These are phyloP conservation scores for Colletotrichum cereale DNA, from an alignment of 2,329 filamentous ascomycete species.

Conservation along the genomic window DNA sequence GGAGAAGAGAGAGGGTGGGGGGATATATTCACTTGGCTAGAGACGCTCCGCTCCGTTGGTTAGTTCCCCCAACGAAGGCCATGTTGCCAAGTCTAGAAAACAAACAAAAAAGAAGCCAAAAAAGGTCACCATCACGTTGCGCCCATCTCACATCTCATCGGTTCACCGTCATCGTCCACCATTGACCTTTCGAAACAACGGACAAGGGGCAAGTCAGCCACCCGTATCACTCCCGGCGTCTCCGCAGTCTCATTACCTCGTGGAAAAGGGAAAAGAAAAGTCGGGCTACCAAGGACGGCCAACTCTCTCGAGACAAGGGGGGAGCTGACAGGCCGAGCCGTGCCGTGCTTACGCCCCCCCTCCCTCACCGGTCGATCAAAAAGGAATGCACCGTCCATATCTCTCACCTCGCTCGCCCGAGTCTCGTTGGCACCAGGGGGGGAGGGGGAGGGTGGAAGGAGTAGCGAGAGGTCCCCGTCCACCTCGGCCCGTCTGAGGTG, in stretches of 20 bases:
- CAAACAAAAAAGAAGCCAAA: too few species aligned
- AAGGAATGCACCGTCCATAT: constrained; percentile 23
- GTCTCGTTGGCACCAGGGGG: constrained; percentile 13
- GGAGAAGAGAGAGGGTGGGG: neutral
- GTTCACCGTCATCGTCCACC: constrained; percentile 29
- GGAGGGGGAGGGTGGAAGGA: too few species aligned
- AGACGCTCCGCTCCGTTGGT: neutral
- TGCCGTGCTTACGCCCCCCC: constrained; percentile 36
- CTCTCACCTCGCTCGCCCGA: constrained; percentile 28
- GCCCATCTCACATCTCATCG: constrained; percentile 23
- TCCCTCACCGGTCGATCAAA: constrained; percentile 33
- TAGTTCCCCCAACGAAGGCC: neutral
- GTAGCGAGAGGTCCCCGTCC: neutral
- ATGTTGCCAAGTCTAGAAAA: neutral
- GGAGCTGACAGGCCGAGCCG: constrained; percentile 27
- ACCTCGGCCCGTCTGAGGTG: neutral
- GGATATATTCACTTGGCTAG: constrained; percentile 1
- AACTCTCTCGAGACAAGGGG: neutral
- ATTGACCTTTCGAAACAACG: neutral
- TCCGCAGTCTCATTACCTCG: neutral
- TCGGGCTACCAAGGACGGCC: neutral
- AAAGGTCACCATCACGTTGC: constrained; percentile 15
- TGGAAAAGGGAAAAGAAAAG: neutral
- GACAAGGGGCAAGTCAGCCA: neutral
- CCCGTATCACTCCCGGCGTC: neutral